phyloP scores from a whole-genome alignment of 2,329 filamentous ascomycete genomes.

The Ophidiomyces ophidiicola region DNA sequence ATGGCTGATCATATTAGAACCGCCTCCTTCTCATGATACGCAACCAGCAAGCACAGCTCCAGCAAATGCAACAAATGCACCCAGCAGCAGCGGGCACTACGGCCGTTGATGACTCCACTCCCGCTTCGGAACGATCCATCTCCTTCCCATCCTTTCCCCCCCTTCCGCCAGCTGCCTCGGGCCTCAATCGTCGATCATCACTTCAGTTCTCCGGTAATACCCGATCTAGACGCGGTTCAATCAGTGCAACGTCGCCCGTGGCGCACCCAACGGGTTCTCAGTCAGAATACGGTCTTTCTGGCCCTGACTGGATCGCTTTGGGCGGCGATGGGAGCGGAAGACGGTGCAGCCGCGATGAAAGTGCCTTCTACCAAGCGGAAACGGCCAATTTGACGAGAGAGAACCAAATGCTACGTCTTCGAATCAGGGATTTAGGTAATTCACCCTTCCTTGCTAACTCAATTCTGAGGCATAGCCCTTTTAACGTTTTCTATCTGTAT shows the following conservation, averaged over 20 bases:
- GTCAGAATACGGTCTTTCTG: slow-evolving; percentile 9
- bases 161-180: slow-evolving; percentile 18
- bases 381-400: slow-evolving; percentile 36
- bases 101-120: slow-evolving; percentile 34
- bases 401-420: slow-evolving; percentile 37
- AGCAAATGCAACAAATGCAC: slow-evolving; percentile 27
- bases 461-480: not conserved
- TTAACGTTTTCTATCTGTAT: not conserved
- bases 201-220: slow-evolving; percentile 25
- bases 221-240: slow-evolving; percentile 21
- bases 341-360: slow-evolving; percentile 35
- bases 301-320: slow-evolving; percentile 18
- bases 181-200: slow-evolving; percentile 23
- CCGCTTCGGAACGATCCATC: slow-evolving; percentile 33
- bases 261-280: slow-evolving; percentile 22
- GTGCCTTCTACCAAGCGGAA: slow-evolving; percentile 38
- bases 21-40: slow-evolving; percentile 40
- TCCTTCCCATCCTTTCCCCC: slow-evolving; percentile 27
- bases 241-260: slow-evolving; percentile 29
- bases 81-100: slow-evolving; percentile 23
- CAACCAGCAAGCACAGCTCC: slow-evolving; percentile 36
- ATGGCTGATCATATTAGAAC: slow-evolving; percentile 26
- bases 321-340: slow-evolving; percentile 21
- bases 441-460: slow-evolving; percentile 5
- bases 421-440: slow-evolving; percentile 38